phyloP scores from a whole-genome alignment of 208 protist genomes.

The Acanthamoeba royreba region DNA sequence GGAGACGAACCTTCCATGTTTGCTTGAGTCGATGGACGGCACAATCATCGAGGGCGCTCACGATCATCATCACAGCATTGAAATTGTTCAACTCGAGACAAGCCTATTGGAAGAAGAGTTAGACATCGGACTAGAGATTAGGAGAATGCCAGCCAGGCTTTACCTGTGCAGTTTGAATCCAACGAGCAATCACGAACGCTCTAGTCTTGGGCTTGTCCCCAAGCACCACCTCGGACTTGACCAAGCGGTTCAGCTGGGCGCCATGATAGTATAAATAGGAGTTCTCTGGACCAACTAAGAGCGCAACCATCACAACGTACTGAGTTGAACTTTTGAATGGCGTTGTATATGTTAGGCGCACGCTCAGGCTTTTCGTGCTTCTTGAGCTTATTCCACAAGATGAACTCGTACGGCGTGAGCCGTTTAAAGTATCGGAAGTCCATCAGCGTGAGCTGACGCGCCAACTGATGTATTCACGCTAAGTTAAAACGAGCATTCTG shows the following conservation, averaged over 20 bases:
- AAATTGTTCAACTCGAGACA: conserved; percentile 33
- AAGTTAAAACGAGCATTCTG: background rate
- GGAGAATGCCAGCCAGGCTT: background rate
- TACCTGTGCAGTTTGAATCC: conserved; percentile 5
- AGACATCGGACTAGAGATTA: background rate
- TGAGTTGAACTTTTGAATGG: background rate
- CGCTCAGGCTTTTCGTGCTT: conserved; percentile 1
- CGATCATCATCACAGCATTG: conserved; percentile 20
- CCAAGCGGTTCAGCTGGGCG: background rate
- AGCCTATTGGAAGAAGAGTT: background rate
- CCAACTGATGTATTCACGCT: background rate
- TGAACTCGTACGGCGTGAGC: conserved; percentile 4
- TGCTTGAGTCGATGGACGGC: conserved; percentile 7
- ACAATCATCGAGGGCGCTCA: conserved; percentile 2
- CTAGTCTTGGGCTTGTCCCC: background rate
- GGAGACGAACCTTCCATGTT: background rate
- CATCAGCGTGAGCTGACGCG: conserved; percentile 8
- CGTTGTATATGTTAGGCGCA: background rate
- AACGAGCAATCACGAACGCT: background rate
- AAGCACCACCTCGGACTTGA: conserved; percentile 3
- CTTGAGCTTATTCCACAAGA: conserved; percentile 37
- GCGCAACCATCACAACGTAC: too few species aligned
- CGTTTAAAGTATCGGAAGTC: background rate
- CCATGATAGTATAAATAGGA: too few species aligned
- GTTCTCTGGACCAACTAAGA: too few species aligned